Percentiles rank a stretch among this genome's conserved stretches.
Conservation (phyloP, 2,329 filamentous ascomycete genomes). For the Basipetospora chlamydospora region DNA sequence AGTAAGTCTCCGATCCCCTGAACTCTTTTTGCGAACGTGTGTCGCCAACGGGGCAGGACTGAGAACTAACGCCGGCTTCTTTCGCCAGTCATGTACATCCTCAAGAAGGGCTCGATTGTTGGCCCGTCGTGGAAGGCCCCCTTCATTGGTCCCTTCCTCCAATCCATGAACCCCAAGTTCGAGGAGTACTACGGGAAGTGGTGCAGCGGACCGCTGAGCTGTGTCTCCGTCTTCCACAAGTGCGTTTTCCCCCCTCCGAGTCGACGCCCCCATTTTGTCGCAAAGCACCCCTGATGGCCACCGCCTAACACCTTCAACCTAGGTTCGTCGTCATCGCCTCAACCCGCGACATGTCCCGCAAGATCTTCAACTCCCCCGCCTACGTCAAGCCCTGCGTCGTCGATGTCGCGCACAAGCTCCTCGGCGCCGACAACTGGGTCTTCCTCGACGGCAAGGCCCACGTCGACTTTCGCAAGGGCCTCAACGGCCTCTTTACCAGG, state of each 20-base stretch:
- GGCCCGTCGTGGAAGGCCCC: slow-evolving; percentile 65
- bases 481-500: slow-evolving; percentile 89
- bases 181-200: slow-evolving; percentile 85
- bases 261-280: not conserved
- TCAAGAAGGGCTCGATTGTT: slow-evolving; percentile 60
- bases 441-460: slow-evolving; percentile 92
- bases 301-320: not conserved
- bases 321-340: slow-evolving; percentile 97
- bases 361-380: slow-evolving; percentile 85
- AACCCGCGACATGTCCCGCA: slow-evolving; percentile 85
- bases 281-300: not conserved
- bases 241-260: slow-evolving; percentile 38
- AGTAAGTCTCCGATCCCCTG: no score
- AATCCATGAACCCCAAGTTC: slow-evolving; percentile 86
- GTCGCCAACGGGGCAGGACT: not conserved
- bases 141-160: slow-evolving; percentile 88
- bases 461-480: slow-evolving; percentile 91
- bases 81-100: slow-evolving; percentile 54
- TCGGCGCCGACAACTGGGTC: slow-evolving; percentile 88
- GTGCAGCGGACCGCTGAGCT: slow-evolving; percentile 81
- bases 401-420: slow-evolving; percentile 82
- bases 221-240: slow-evolving; percentile 99
- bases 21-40: not conserved
- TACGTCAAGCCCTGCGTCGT: slow-evolving; percentile 96
- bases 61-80: not conserved